Evolutionary conservation across 1,284 basidiomycete species (phyloP).

Genomic region (Mycosarcoma mackinlayi): DNA sequence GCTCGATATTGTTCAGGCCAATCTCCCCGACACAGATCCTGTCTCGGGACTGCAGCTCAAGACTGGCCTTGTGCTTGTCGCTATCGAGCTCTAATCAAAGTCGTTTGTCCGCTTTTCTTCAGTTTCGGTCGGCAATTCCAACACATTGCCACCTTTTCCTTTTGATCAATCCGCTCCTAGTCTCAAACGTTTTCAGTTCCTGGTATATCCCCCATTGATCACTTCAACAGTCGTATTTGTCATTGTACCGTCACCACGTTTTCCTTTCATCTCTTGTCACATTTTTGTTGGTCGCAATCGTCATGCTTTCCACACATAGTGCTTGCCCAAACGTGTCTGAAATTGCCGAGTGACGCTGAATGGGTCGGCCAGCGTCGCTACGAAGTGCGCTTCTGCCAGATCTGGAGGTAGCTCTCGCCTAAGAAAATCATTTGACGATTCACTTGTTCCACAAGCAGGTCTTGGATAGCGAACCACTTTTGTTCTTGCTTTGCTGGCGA

Average conservation of each 20-base stretch:
- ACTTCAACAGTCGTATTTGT: conserved; percentile 36
- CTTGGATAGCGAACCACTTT: conserved; percentile 97
- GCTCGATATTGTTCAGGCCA: conserved; percentile 4
- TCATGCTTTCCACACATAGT: neutral
- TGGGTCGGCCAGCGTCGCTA: no score
- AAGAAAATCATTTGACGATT: conserved; percentile 97
- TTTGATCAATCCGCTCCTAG: no score
- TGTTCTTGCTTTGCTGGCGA: conserved; percentile 70
- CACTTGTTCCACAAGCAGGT: conserved; percentile 93
- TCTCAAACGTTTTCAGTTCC: conserved; percentile 3
- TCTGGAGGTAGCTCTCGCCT: conserved; percentile 88
- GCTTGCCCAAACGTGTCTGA: no score
- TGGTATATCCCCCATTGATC: conserved; percentile 19
- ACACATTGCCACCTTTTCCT: conserved; percentile 9
- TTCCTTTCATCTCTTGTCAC: conserved; percentile 5
- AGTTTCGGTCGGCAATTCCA: conserved; percentile 7
- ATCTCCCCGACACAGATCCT: conserved; percentile 22
- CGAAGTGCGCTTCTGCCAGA: conserved; percentile 31
- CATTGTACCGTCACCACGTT: conserved; percentile 11
- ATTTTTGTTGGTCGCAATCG: neutral
- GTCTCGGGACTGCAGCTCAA: conserved; percentile 28
- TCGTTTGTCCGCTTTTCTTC: no score
- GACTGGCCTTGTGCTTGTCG: conserved; percentile 37
- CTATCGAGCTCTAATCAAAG: conserved; percentile 41
- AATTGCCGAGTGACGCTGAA: no score